Percentiles rank a stretch among this genome's conserved stretches.
Evolutionary conservation across 2,329 filamentous ascomycete genomes (phyloP).

Genomic region (Lojkania enalia): DNA sequence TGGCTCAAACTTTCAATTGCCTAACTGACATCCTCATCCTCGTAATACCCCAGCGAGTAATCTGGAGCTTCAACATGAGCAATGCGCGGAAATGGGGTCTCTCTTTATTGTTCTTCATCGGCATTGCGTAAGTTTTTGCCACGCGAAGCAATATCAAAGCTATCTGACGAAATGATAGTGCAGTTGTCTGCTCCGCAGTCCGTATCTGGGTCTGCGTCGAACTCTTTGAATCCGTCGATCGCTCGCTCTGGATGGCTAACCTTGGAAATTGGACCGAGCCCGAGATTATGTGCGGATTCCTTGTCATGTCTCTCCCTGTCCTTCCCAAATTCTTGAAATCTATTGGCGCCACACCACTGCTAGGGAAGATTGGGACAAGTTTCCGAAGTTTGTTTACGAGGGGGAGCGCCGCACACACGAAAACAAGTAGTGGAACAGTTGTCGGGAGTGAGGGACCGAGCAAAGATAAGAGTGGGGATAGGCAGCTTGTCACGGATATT

Average conservation of each 20-base stretch:
- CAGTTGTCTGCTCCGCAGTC: not conserved
- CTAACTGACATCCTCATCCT: not conserved
- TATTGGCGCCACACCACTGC: not conserved
- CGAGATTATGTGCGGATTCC: not conserved
- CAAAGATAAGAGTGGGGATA: not conserved
- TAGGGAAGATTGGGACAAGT: not conserved
- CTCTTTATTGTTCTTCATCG: not conserved
- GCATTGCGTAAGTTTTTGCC: not conserved
- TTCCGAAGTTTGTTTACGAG: not conserved
- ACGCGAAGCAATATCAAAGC: not conserved
- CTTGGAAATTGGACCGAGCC: not conserved
- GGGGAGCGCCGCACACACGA: not conserved
- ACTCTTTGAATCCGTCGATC: not conserved
- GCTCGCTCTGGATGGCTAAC: not conserved
- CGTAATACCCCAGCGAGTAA: not conserved
- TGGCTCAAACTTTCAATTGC: not conserved
- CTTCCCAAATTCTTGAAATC: not conserved
- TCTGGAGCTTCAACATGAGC: not conserved
- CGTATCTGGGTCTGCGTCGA: not conserved
- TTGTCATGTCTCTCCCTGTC: conserved; percentile 1
- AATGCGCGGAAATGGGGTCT: not conserved
- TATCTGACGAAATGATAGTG: not conserved
- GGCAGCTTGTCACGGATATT: not conserved
- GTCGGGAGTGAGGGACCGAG: not conserved
- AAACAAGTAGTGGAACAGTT: not conserved